Base-by-base conservation (phyloP, 192 early-diverging fungal genomes). In the Coemansia guatemalensis region DNA sequence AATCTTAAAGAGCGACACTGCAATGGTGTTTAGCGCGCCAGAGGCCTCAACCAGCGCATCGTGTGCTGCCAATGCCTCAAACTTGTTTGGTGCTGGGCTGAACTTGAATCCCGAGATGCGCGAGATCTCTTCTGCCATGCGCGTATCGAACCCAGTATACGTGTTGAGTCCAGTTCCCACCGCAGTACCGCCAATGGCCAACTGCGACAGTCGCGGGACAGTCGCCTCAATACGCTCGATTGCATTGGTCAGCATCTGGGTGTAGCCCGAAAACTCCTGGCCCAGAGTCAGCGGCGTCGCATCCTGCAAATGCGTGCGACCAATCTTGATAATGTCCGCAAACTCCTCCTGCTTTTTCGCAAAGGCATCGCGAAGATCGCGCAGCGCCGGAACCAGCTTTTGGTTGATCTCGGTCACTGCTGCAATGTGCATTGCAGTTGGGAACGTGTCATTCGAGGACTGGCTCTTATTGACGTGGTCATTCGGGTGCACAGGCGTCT, bases 401-500 rank as follows among this genome's bases (percentile, higher is more conserved):
- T 89, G 76, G 83, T 90, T 85, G 63, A 98, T 88, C 70, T 93
- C 91, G 21, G 88, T 81, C 58, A 91, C 92, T 47, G 96, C 94
- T n/a, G 95, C 89, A 67, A 99, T 89, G 82, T 98, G 96, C 97
- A 99, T 99, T 64, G 96, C 95, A 26, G 96, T 98, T 24, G 97
- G 97, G 88, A 99, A 99, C 55, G 95, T 96, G 73, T 99, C 97
- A 74, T 99, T 99, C 51, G 94, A 96, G 47, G 93, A 95, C 82
- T 98, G 96, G 60, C 91, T 90, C 87, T 94, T 96, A 87, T 99
- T 99, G 71, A 98, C 96, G 60, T 97, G 95, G 83, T 99, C 97
- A 81, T 99, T 99, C 41, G 97, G 97, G 75, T 99, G 97, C 35
- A 99, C 94, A 18, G 94, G 94, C 62, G 85, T 88, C 88, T 99